phyloP scores from a whole-genome alignment of 169 alveolate genomes.

The Plasmodium knowlesi region DNA sequence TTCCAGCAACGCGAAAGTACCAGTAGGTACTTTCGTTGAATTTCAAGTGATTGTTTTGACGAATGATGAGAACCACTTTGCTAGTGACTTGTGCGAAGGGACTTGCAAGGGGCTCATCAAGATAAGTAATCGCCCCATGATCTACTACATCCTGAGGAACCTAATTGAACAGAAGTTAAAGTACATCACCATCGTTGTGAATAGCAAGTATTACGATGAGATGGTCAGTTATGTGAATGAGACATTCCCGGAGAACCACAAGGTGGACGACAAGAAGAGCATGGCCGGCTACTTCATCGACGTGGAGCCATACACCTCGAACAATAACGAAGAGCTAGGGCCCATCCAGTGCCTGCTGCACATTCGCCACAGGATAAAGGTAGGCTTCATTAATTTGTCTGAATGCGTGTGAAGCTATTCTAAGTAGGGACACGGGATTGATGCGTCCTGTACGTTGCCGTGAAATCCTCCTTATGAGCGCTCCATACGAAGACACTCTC shows the following conservation, averaged over 20 bases:
- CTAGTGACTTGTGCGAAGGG: slow-evolving; percentile 48
- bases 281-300: slow-evolving; percentile 53
- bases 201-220: slow-evolving; percentile 43
- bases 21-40: slow-evolving; percentile 44
- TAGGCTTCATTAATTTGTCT: neutral
- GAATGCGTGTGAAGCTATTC: neutral
- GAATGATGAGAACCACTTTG: slow-evolving; percentile 45
- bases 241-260: slow-evolving; percentile 49
- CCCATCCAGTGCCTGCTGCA: slow-evolving; percentile 50
- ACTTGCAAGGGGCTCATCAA: slow-evolving; percentile 59
- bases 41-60: slow-evolving; percentile 62
- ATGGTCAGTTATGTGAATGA: slow-evolving; percentile 42
- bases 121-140: slow-evolving; percentile 44
- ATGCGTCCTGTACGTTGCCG: no score
- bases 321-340: slow-evolving; percentile 47
- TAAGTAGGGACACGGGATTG: neutral
- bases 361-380: slow-evolving; percentile 38
- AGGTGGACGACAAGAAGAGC: slow-evolving; percentile 43
- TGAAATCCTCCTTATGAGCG: neutral
- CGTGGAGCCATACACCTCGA: slow-evolving; percentile 26
- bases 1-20: slow-evolving; percentile 12
- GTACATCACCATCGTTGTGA: slow-evolving; percentile 52
- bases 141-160: slow-evolving; percentile 39
- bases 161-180: slow-evolving; percentile 53
- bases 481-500: neutral